A percentile compares a stretch with the other conserved stretches of the same genome.
Evolutionary conservation across 2,329 filamentous ascomycete genomes (phyloP).

Genomic region (Curvularia spicifera): DNA sequence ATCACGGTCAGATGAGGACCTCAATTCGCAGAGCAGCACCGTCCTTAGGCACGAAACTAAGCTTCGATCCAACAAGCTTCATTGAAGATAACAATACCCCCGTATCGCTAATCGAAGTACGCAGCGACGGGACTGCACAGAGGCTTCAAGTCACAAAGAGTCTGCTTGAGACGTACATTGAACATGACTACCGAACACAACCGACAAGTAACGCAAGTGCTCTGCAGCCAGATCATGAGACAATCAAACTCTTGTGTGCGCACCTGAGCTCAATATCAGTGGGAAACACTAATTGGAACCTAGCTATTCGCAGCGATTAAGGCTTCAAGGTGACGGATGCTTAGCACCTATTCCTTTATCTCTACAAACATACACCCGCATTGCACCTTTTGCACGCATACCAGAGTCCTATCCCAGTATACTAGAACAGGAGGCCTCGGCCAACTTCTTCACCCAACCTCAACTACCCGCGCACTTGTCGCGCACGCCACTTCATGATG

Average conservation of each 20-base stretch:
- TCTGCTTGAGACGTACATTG: constrained; percentile 6
- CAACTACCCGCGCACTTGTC: not conserved
- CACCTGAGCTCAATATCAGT: not conserved
- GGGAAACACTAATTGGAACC: not conserved
- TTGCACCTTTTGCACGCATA: not conserved
- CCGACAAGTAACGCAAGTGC: no score
- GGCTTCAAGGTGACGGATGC: not conserved
- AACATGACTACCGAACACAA: constrained; percentile 4
- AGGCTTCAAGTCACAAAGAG: constrained; percentile 1
- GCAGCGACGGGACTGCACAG: not conserved
- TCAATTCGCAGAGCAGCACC: not conserved
- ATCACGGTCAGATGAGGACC: not conserved
- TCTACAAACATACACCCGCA: not conserved
- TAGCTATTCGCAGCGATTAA: constrained; percentile 5
- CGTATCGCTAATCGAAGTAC: not conserved
- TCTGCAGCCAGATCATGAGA: constrained; percentile 1
- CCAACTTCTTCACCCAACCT: not conserved
- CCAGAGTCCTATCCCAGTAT: not conserved
- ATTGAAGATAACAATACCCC: not conserved
- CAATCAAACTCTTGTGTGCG: constrained; percentile 4
- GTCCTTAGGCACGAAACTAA: not conserved
- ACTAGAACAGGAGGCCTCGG: not conserved
- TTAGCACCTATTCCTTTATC: constrained; percentile 6
- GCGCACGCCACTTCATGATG: not conserved
- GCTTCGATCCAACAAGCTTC: not conserved